Base-by-base conservation (phyloP, 768 basidiomycete genomes). In the Lactifluus rugatus region DNA sequence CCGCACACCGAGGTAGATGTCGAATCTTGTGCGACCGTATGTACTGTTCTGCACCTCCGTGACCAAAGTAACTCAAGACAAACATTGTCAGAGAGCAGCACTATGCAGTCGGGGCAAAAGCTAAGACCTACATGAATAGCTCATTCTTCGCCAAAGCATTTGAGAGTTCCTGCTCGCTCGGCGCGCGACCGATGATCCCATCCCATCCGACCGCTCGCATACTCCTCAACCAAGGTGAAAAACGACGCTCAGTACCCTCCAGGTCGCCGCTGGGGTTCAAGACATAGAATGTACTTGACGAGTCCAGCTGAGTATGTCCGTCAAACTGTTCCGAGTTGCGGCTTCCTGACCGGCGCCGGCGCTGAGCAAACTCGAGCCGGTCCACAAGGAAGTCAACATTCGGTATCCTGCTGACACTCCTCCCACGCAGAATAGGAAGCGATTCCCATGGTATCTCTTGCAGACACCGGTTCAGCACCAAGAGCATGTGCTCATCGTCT, bases 361-460 rank as follows among this genome's bases (percentile, higher is more conserved):
- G 55, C 26, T 37, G 39, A 16, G 81, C 81, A 57, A 88, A 79
- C 32, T 79, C 74, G 46, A 97, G 62, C 26, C 94, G 80, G 68
- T 99, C 96, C 23, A 88, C 70, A 19, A 99, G 74, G 76, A 97
- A 97, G 56, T 89, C 81, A 39, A 93, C 68, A 36, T 87, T 90
- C 2, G 96, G 96, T 62, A 97, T 84, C n/a, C 96, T 85, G 67
- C 90, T 93, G 67, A 97, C 80, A 53, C 93, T 89, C 49, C 85
- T 77, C 9, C 87, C 90, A 42, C 90, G 79, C 11, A 98, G 73
- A 42, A 85, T 79, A 0, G 95, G 93, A 14, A 97, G 82, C 25
- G 88, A 94, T 71, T 98, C 96, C 95, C 95, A 98, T 2, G 96
- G 94, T 55, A 98, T 77, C 0, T 83, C 82, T 66, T 93, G 90